Base-by-base conservation (phyloP, 192 early-diverging fungal genomes). In the Geranomyces variabilis region DNA sequence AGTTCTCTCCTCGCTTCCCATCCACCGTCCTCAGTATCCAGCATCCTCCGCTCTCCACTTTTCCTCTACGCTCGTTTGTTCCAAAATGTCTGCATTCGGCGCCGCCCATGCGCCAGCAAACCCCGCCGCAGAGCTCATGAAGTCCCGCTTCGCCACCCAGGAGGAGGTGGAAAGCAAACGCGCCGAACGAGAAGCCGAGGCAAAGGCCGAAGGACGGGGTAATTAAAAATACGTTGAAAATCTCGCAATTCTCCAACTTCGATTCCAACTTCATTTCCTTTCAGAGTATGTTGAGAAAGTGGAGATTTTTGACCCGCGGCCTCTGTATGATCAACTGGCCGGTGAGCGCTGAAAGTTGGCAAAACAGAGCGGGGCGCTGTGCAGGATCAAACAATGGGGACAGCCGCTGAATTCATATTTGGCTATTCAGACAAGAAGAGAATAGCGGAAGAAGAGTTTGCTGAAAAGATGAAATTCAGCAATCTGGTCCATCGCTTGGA, bases 401-500 rank as follows among this genome's bases (percentile, higher is more conserved):
- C 36, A 3, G 3, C 36, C 36, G 36, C 36, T 41, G 3, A 41
- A 3, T 66, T 66, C 19, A 19, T 30, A 21, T 43, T 30, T 15
- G 60, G 36, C 36, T 26, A 22, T 60, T 22, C 43, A 70, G 69
- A 72, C 15, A 63, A 59, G 41, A 72, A 64, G 29, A 17, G 60
- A 21, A 72, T 72, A n/a, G 70, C 36, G 45, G 70, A 72, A 44
- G 70, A 72, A 53, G 70, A 72, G 28, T 65, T 64, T 55, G 70
- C 70, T 7, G 70, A 72, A 48, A 63, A 64, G 62, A 63, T 72
- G 47, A 46, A 44, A 55, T 72, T 72, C 28, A 53, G 58, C 8
- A 60, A 60, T 34, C 58, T 60, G 15, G 58, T 60, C 8, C 21
- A 64, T 14, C 60, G 70, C 19, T n/a, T 72, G 15, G 70, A 72